Evolutionary conservation across 768 basidiomycete genomes (phyloP).

Genomic region (Russula ochroleuca): DNA sequence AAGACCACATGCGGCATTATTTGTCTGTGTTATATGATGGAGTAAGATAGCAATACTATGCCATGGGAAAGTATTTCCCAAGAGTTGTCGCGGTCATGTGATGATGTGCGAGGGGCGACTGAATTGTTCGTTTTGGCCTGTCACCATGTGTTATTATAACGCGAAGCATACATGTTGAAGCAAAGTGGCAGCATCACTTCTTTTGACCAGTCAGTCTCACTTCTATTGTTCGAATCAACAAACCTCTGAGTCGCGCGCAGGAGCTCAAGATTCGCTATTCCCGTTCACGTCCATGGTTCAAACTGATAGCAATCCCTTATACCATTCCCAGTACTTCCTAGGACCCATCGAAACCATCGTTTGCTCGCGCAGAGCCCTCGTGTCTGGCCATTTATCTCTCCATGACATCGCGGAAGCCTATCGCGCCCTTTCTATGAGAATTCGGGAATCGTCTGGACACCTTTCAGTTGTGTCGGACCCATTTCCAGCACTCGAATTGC

Average conservation of each 20-base stretch:
- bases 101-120: neutral
- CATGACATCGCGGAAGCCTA: conserved; percentile 23
- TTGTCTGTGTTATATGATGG: neutral
- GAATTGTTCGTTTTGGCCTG: neutral
- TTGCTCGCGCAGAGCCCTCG: conserved; percentile 4
- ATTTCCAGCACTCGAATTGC: conserved; percentile 10
- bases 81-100: conserved; percentile 20
- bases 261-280: neutral
- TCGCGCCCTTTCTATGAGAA: conserved; percentile 15
- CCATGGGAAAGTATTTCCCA: neutral
- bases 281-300: conserved; percentile 1
- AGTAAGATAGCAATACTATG: no score
- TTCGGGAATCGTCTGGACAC: conserved; percentile 1
- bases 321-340: conserved; percentile 7
- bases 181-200: neutral
- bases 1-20: conserved; percentile 1
- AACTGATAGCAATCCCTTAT: conserved; percentile 9
- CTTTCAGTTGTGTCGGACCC: neutral
- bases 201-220: neutral
- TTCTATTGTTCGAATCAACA: neutral
- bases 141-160: neutral
- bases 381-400: conserved; percentile 9
- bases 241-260: neutral
- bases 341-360: conserved; percentile 22
- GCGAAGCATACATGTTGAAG: neutral